Percentiles rank a stretch among this genome's conserved stretches.
These are phyloP conservation scores for Clonostachys chloroleuca DNA, from an alignment of 2,329 filamentous ascomycete genomes.

Conservation along the genomic window DNA sequence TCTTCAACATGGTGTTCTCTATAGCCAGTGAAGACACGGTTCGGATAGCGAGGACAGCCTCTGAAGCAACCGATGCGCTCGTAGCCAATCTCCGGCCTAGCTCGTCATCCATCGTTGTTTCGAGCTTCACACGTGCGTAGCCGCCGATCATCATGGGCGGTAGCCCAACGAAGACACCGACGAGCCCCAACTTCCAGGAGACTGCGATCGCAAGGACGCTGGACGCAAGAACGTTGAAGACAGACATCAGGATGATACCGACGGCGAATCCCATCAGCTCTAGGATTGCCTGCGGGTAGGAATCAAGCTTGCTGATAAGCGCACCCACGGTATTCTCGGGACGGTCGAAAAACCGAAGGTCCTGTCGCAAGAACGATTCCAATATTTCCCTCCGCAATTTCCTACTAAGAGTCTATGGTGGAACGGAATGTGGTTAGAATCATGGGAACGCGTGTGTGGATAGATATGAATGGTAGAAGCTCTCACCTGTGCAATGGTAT, in stretches of 20 bases:
- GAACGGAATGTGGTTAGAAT: not conserved
- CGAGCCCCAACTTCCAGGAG: slow-evolving; percentile 43
- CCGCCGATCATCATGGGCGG: slow-evolving; percentile 28
- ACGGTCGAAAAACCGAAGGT: slow-evolving; percentile 35
- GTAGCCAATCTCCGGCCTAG: slow-evolving; percentile 24
- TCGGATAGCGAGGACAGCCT: slow-evolving; percentile 30
- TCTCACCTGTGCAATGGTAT: slow-evolving; percentile 9
- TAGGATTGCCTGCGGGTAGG: slow-evolving; percentile 28
- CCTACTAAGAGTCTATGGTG: slow-evolving; percentile 7
- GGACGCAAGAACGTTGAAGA: slow-evolving; percentile 28
- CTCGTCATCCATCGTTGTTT: slow-evolving; percentile 28
- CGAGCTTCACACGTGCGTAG: slow-evolving; percentile 30
- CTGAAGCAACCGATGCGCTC: slow-evolving; percentile 36
- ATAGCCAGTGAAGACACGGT: slow-evolving; percentile 36
- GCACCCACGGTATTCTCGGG: slow-evolving; percentile 32
- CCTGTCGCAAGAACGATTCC: slow-evolving; percentile 27
- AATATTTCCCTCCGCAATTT: slow-evolving; percentile 15
- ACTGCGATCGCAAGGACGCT: slow-evolving; percentile 35
- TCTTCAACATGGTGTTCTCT: slow-evolving; percentile 23
- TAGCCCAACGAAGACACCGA: slow-evolving; percentile 36
- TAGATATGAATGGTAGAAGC: not conserved
- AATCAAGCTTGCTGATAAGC: slow-evolving; percentile 25
- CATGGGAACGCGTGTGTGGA: not conserved
- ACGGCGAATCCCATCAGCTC: slow-evolving; percentile 37
- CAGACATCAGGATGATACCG: slow-evolving; percentile 28